These are phyloP conservation scores for Arthrocladium fulminans DNA, from an alignment of 2,329 filamentous ascomycete species.

Conservation along the genomic window DNA sequence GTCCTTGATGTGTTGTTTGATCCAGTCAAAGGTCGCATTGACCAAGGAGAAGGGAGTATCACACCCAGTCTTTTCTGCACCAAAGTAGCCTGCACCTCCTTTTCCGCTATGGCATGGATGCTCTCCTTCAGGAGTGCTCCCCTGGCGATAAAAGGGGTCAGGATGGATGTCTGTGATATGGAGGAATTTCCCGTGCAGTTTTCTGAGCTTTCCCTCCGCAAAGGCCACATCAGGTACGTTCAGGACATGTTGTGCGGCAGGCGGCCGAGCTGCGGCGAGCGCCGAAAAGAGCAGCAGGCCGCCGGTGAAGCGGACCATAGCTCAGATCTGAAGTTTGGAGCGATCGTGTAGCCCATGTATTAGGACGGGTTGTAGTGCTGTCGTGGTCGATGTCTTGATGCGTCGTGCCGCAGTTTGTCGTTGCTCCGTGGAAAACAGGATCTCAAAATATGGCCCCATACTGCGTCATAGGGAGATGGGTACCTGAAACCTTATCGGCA, in stretches of 20 bases:
- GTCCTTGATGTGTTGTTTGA: constrained; percentile 66
- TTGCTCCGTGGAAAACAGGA: background rate
- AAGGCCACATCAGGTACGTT: background rate
- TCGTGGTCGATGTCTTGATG: background rate
- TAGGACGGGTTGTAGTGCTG: too few relatives aligned
- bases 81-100: constrained; percentile 60
- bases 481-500: too few relatives aligned
- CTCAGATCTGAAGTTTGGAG: background rate
- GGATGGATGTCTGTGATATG: constrained; percentile 93
- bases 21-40: constrained; percentile 86
- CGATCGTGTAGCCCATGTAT: too few relatives aligned
- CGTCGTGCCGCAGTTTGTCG: background rate
- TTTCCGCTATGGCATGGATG: constrained; percentile 69
- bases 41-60: constrained; percentile 73
- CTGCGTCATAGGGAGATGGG: background rate
- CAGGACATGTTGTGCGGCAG: constrained; percentile 7
- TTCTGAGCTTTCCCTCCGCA: constrained; percentile 9
- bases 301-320: constrained; percentile 18
- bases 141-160: constrained; percentile 74
- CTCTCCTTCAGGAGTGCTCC: constrained; percentile 60
- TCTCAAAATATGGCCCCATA: background rate
- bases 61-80: constrained; percentile 79
- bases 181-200: constrained; percentile 66
- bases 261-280: constrained; percentile 15
- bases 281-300: constrained; percentile 20